Base-by-base conservation (phyloP, 352 stramenopile species). In the Pythium phragmitis region DNA sequence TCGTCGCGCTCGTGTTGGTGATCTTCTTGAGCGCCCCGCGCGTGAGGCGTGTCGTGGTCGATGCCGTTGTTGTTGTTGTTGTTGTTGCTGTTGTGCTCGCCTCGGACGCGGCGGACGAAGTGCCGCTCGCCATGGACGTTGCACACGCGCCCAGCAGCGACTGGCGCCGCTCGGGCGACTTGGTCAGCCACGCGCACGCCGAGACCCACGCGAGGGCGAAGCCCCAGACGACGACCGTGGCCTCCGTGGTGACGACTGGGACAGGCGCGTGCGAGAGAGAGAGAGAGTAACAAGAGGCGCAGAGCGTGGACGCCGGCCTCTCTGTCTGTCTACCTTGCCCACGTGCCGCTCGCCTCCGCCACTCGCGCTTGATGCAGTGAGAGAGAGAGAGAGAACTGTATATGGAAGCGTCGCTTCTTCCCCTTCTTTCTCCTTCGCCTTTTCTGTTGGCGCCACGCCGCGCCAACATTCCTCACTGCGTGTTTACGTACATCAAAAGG, bases 151-250 rank as follows among this genome's bases (percentile, higher is more conserved):
- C 33, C 7, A 57, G 37, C 46, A 46, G 55, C 33, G 4, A 57
- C 60, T 12, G 63, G 57, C 45, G 67, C 53, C 2, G 43, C 48
- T 45, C 57, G 49, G 49, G 55, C 69, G 36, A 61, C 47, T 46
- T 69, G 67, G 0, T 52, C 55, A 77, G 45, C 72, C 69, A 28
- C 75, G 69, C 36, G 64, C 45, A 70, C 65, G 47, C 63, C 63
- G 26, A 69, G 37, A 60, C 63, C 57, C 43, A 69, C 58, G 26
- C 45, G 51, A n/a, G 68, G 34, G 28, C 69, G 58, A 52, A 68
- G 55, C 55, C 45, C 39, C 55, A 62, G 42, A 46, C 42, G 19
- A 54, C 51, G 11, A 39, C 51, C 19, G 36, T 34, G 34, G 51
- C 41, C 43, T 65, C 55, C 30, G 65, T 67, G 34, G 53, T 73